These are phyloP conservation scores for Dalbergia cultrata DNA, from an alignment of 306 rosid genomes.

Conservation along the genomic window DNA sequence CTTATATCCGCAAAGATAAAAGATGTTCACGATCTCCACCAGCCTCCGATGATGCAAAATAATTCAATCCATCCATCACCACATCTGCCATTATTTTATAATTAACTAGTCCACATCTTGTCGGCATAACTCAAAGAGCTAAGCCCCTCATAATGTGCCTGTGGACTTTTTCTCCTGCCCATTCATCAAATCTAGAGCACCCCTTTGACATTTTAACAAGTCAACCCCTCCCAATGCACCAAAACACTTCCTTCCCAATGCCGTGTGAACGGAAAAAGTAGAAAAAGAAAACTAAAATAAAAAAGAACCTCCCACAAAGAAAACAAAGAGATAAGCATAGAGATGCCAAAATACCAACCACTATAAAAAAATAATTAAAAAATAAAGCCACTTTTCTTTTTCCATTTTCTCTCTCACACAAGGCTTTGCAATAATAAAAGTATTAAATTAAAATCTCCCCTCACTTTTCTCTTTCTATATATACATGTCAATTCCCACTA, in stretches of 20 bases:
- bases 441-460: not conserved
- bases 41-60: not conserved
- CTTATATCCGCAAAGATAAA: not conserved
- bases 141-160: constrained; percentile 48
- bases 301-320: not conserved
- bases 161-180: constrained; percentile 38
- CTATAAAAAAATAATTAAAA: not conserved
- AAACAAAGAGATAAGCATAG: constrained; percentile 42
- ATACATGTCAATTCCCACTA: constrained; percentile 49
- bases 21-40: not conserved
- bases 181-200: constrained; percentile 37
- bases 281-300: not conserved
- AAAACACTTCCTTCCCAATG: not conserved
- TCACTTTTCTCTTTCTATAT: constrained; percentile 49
- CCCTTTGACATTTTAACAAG: constrained; percentile 55
- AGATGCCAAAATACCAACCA: constrained; percentile 60
- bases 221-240: constrained; percentile 49
- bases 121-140: constrained; percentile 49
- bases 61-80: not conserved
- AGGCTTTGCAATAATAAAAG: constrained; percentile 29
- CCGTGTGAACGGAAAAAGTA: not conserved
- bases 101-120: not conserved
- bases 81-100: constrained; percentile 34
- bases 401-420: constrained; percentile 1
- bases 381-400: not conserved